Evolutionary conservation across 1,284 basidiomycete species (phyloP).

Genomic region (Trichosporon sp.): DNA sequence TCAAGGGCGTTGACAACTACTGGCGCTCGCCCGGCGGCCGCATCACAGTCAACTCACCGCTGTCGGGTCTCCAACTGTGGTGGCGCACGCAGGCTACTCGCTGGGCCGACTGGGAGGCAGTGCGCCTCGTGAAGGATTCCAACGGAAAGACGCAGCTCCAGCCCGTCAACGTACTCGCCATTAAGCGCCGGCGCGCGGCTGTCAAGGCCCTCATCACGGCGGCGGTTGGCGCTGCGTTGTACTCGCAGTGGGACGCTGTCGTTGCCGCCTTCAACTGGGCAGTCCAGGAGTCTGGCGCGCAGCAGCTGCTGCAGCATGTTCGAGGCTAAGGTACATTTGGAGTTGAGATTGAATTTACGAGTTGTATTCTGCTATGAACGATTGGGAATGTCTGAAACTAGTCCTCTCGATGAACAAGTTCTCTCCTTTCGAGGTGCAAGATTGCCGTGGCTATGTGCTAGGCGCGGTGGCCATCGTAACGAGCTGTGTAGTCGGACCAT

Average conservation of each 20-base stretch:
- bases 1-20: not conserved
- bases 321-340: not conserved
- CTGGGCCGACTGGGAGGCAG: conserved; percentile 13
- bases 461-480: no score
- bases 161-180: not conserved
- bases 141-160: not conserved
- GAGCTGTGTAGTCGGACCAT: no score
- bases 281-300: not conserved
- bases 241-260: not conserved
- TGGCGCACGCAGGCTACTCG: conserved; percentile 4
- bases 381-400: not conserved
- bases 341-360: not conserved
- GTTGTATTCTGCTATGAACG: not conserved
- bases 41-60: conserved; percentile 5
- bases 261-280: not conserved
- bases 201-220: not conserved
- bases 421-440: no score
- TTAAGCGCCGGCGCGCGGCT: not conserved
- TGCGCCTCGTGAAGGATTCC: not conserved
- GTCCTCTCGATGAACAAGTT: no score
- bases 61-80: not conserved
- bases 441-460: no score
- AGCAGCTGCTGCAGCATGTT: not conserved
- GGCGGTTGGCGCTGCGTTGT: not conserved
- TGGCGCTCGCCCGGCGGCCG: not conserved